Evolutionary conservation across 2,329 filamentous ascomycete genomes (phyloP).

Genomic region (Alternaria postmessia): DNA sequence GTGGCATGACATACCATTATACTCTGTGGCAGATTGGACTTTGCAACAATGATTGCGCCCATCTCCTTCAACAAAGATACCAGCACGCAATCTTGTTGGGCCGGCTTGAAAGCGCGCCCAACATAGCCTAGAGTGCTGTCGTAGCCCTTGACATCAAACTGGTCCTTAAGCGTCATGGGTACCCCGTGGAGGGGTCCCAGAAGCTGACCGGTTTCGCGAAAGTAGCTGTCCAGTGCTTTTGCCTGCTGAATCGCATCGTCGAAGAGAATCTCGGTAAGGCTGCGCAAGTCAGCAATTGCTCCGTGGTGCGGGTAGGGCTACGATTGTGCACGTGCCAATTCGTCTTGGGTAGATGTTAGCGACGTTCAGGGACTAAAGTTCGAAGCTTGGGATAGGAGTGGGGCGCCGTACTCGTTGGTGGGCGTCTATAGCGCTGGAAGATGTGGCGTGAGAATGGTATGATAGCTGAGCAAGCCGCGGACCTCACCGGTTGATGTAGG

Average conservation of each 20-base stretch:
- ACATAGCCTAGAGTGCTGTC: slow-evolving; percentile 66
- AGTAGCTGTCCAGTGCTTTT: slow-evolving; percentile 53
- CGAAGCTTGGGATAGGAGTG: background rate
- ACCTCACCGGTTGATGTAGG: slow-evolving; percentile 44
- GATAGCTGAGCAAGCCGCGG: slow-evolving; percentile 22
- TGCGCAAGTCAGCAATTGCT: slow-evolving; percentile 40
- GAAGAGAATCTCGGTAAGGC: slow-evolving; percentile 59
- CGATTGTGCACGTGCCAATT: slow-evolving; percentile 55
- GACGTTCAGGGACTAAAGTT: background rate
- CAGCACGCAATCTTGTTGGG: slow-evolving; percentile 60
- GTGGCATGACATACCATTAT: slow-evolving; percentile 56
- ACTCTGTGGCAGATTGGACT: slow-evolving; percentile 65
- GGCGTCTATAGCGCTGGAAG: slow-evolving; percentile 39
- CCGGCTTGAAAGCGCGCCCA: slow-evolving; percentile 66
- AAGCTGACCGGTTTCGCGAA: slow-evolving; percentile 44
- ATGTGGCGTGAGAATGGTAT: slow-evolving; percentile 48
- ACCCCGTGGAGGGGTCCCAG: slow-evolving; percentile 59
- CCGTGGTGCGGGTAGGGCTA: slow-evolving; percentile 48
- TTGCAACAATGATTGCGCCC: slow-evolving; percentile 58
- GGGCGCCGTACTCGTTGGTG: slow-evolving; percentile 38
- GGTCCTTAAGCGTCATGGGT: slow-evolving; percentile 59
- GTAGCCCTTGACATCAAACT: slow-evolving; percentile 59
- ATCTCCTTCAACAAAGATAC: slow-evolving; percentile 65
- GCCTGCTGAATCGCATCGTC: slow-evolving; percentile 54
- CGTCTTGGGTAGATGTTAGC: slow-evolving; percentile 51